A percentile compares a stretch with the other conserved stretches of the same genome.
Conservation (phyloP, 176 grass and related monocot species). For the Areca catechu region DNA sequence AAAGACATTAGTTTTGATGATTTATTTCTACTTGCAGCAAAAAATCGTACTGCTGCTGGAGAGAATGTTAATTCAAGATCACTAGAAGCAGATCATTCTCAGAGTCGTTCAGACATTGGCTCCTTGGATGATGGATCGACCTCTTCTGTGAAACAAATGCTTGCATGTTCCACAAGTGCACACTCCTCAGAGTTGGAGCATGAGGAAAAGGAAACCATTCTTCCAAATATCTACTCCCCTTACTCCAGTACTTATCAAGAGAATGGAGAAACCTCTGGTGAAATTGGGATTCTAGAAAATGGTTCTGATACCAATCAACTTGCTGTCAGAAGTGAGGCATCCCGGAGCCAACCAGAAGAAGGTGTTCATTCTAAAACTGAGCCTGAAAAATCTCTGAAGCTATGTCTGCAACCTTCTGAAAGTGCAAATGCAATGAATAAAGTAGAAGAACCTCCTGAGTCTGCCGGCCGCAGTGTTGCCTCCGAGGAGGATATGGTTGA, state of each 20-base stretch:
- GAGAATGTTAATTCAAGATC: slow-evolving; percentile 1
- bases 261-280: background rate
- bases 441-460: slow-evolving; percentile 2
- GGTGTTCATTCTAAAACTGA: no score
- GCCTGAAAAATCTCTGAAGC: no score
- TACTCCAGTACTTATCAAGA: background rate
- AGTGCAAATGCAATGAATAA: background rate
- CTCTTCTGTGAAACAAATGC: slow-evolving; percentile 20
- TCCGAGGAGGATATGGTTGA: slow-evolving; percentile 10
- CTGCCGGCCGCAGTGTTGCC: slow-evolving; percentile 23
- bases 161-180: background rate
- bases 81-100: background rate
- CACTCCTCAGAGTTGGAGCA: background rate
- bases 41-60: slow-evolving; percentile 16
- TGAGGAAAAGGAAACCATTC: background rate
- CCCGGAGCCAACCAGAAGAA: no score
- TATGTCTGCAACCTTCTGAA: background rate
- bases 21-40: slow-evolving; percentile 27
- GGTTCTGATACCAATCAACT: no score
- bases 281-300: no score
- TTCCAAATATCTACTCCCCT: no score
- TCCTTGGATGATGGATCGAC: slow-evolving; percentile 16
- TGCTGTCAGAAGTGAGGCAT: no score
- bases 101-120: slow-evolving; percentile 16
- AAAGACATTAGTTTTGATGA: background rate